Evolutionary conservation across 805 yeast genomes (phyloP).

Genomic region (Teunomyces funiuensis): DNA sequence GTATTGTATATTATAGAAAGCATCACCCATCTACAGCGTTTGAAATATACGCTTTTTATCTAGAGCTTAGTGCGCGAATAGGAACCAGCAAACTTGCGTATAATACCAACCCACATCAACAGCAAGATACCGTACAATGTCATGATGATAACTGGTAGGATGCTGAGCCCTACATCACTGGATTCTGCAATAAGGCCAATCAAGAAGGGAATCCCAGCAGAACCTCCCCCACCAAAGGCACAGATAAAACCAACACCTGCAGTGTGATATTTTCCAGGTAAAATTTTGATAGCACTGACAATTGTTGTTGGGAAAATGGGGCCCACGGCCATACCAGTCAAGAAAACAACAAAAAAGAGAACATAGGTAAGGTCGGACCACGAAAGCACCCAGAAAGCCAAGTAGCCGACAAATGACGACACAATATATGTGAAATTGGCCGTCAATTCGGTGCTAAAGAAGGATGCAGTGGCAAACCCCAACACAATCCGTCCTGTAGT

Average conservation of each 20-base stretch:
- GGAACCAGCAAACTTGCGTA: not conserved
- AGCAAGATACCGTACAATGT: slow-evolving; percentile 23
- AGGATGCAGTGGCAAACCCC: slow-evolving; percentile 54
- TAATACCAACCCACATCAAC: slow-evolving; percentile 23
- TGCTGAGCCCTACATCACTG: slow-evolving; percentile 30
- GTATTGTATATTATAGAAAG: not conserved
- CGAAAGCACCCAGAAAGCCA: slow-evolving; percentile 33
- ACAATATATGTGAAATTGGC: slow-evolving; percentile 44
- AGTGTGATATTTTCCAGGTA: slow-evolving; percentile 62
- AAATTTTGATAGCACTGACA: slow-evolving; percentile 56
- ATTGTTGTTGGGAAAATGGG: slow-evolving; percentile 68
- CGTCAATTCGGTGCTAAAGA: slow-evolving; percentile 45
- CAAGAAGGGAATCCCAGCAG: slow-evolving; percentile 69
- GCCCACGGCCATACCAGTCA: slow-evolving; percentile 51
- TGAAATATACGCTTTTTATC: not conserved
- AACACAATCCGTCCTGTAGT: slow-evolving; percentile 48
- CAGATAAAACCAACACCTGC: slow-evolving; percentile 73
- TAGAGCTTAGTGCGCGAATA: not conserved
- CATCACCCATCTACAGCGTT: not conserved
- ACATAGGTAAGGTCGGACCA: slow-evolving; percentile 23
- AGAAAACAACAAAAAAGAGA: slow-evolving; percentile 35
- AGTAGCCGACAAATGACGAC: slow-evolving; percentile 28
- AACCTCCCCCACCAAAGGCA: slow-evolving; percentile 81
- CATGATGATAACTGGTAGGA: slow-evolving; percentile 32
- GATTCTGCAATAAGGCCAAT: slow-evolving; percentile 51